Evolutionary conservation across 805 yeast species (phyloP), one percentile per base, ranked within the genome.

Genomic region (Wickerhamiella azymoides): DNA sequence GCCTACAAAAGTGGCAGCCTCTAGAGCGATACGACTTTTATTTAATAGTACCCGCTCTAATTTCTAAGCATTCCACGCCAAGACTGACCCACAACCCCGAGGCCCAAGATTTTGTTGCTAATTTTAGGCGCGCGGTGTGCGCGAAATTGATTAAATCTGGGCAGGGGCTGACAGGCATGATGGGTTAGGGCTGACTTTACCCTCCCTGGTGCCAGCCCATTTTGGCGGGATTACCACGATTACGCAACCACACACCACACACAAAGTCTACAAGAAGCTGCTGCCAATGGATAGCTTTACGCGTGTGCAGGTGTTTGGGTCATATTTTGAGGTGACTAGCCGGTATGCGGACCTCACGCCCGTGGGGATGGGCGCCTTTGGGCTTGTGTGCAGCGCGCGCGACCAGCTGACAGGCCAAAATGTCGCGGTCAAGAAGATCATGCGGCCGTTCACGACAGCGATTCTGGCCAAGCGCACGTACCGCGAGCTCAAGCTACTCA

Each of bases 311-410:
- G 54, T 50, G 40, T 49, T 53, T 39, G 59, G 56, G 47, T 51
- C 54, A 41, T 46, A 51, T 41, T 51, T 57, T 48, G 59, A 57
- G 54, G 53, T 57, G 46, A 56, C 59, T 21, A 53, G 54, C 40
- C 56, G 58, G 14, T 92, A 92, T 66, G 75, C 84, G 3, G 95
- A 89, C 59, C 72, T 92, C 50, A 89, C 86, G 59, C 98, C 99
- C 1, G 96, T 92, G 43, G 99, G 99, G 0, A 92, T 92, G 99
- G 99, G 99, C 21, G 98, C 98, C 7, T 92, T 92, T 62, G 99
- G 99, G 5, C 72, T 92, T 16, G 99, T 92, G 35, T 92, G 98
- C 61, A 85, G 96, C 8, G 99, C 98, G 1, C 76, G 80, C 47
- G 98, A 92, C 64, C 84, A 80, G 54, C 73, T 88, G 50, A 86